Percentiles rank a stretch among this genome's conserved stretches.
Evolutionary conservation across 345 rosid species (phyloP).

Genomic region (Lumnitzera racemosa): DNA sequence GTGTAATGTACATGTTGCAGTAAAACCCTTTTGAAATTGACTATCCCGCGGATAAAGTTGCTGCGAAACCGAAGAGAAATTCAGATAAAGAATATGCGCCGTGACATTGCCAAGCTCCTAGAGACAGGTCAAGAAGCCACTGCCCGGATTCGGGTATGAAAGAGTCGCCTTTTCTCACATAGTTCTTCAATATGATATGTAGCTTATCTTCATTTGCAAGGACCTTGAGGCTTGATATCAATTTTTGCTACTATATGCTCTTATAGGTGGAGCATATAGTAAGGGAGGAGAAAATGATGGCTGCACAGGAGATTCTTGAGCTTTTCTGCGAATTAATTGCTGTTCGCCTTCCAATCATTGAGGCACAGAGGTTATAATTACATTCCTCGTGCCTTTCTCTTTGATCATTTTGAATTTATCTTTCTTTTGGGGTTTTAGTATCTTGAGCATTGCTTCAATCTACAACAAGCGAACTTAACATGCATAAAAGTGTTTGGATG

Average conservation of each 20-base stretch:
- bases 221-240: not conserved
- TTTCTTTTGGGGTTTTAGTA: too few species aligned
- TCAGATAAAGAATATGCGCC: conserved; percentile 87
- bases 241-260: not conserved
- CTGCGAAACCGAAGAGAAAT: conserved; percentile 87
- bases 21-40: conserved; percentile 81
- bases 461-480: too few species aligned
- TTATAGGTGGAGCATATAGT: conserved; percentile 87
- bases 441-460: too few species aligned
- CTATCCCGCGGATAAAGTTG: conserved; percentile 77
- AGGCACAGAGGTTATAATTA: conserved; percentile 65
- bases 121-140: conserved; percentile 98
- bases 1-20: conserved; percentile 24
- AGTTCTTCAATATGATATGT: not conserved
- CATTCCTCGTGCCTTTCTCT: conserved; percentile 1
- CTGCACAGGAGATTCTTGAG: conserved; percentile 94
- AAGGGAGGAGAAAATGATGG: conserved; percentile 98
- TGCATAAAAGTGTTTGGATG: too few species aligned
- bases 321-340: conserved; percentile 77
- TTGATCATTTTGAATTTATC: too few species aligned
- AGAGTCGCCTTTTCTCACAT: not conserved
- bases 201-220: not conserved
- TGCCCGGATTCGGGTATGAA: conserved; percentile 82
- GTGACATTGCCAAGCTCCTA: conserved; percentile 91
- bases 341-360: conserved; percentile 92